Percentiles rank a stretch among this genome's conserved stretches.
These are phyloP conservation scores for Ammopiptanthus mongolicus DNA, from an alignment of 306 rosid genomes.

Conservation along the genomic window DNA sequence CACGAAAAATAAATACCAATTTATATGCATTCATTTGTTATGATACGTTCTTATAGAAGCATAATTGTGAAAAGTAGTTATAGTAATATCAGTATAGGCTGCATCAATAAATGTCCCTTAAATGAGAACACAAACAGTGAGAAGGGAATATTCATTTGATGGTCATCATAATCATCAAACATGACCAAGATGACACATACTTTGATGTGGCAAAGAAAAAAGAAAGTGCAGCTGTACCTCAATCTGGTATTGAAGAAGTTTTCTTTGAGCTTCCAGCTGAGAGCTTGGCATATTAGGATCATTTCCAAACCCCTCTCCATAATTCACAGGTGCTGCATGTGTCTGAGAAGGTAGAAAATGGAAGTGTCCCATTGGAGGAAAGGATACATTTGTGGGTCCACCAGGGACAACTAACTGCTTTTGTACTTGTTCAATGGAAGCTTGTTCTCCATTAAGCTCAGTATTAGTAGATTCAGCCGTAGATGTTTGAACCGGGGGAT, in stretches of 20 bases:
- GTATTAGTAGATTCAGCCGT: conserved; percentile 26
- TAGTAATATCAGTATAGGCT: not conserved
- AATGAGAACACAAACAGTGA: not conserved
- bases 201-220: not conserved
- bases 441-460: conserved; percentile 42
- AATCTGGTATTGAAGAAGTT: conserved; percentile 52
- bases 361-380: conserved; percentile 40
- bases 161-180: not conserved
- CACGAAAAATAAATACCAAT: too few species aligned
- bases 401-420: conserved; percentile 37
- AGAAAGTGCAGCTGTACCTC: conserved; percentile 46
- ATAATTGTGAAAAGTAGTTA: not conserved
- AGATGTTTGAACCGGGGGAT: conserved; percentile 47
- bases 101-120: not conserved
- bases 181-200: not conserved
- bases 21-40: too few species aligned
- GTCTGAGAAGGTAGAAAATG: conserved; percentile 46
- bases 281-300: conserved; percentile 36
- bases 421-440: conserved; percentile 39
- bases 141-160: conserved; percentile 4
- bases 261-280: conserved; percentile 59
- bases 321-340: conserved; percentile 22
- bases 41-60: conserved; percentile 6
- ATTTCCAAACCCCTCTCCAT: conserved; percentile 39
- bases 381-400: conserved; percentile 46